phyloP scores from a whole-genome alignment of 1,139 yeast species.

The Yamadazyma jaroonii region DNA sequence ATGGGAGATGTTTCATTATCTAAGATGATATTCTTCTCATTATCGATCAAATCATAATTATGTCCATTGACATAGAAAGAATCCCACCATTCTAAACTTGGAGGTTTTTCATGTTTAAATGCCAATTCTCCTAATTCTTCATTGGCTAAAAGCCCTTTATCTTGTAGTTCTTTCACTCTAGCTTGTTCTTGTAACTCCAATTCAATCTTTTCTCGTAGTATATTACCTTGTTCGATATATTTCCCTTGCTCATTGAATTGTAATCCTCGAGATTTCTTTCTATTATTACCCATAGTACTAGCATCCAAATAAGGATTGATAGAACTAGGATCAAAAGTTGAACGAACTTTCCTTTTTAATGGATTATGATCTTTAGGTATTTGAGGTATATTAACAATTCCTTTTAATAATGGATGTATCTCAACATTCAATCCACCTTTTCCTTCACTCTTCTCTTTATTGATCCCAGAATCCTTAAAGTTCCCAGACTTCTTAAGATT shows the following conservation, averaged over 20 bases:
- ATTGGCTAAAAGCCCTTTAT: conserved; percentile 49
- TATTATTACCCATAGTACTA: conserved; percentile 16
- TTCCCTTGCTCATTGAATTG: conserved; percentile 61
- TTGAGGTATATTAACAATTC: conserved; percentile 23
- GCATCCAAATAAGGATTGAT: conserved; percentile 66
- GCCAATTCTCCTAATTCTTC: conserved; percentile 48
- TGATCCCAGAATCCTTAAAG: neutral
- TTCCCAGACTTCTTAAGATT: too few species aligned
- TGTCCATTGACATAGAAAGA: conserved; percentile 38
- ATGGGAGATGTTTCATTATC: conserved; percentile 50
- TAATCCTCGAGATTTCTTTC: conserved; percentile 31
- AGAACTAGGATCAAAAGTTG: conserved; percentile 35
- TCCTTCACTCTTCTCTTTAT: neutral
- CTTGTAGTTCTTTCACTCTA: conserved; percentile 22
- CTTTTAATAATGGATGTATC: conserved; percentile 57
- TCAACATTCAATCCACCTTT: conserved; percentile 51
- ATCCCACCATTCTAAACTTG: conserved; percentile 85
- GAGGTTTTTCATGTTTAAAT: conserved; percentile 50
- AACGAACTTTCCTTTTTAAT: conserved; percentile 24
- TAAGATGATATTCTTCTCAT: conserved; percentile 17
- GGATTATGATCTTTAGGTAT: conserved; percentile 29
- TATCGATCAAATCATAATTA: conserved; percentile 23
- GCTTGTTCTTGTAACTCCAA: conserved; percentile 29
- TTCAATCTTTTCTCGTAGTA: conserved; percentile 32
- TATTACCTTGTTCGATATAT: conserved; percentile 54